These are phyloP conservation scores for Blastomyces emzantsi DNA, from an alignment of 2,329 filamentous ascomycete species.

Conservation along the genomic window DNA sequence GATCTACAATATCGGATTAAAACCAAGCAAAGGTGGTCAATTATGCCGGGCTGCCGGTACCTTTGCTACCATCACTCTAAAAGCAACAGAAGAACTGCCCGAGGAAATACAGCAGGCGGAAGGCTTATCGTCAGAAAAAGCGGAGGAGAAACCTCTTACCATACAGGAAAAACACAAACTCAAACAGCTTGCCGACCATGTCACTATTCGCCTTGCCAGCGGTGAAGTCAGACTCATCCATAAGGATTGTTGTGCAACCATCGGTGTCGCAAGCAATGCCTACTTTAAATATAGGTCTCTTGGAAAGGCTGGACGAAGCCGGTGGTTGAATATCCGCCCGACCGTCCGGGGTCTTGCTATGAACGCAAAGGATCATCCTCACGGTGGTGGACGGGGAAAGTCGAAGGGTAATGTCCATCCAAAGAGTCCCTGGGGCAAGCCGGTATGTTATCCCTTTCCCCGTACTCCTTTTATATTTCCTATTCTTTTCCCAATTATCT, in stretches of 20 bases:
- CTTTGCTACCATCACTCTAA: constrained; percentile 78
- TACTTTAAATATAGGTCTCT: constrained; percentile 84
- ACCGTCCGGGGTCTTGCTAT: constrained; percentile 97
- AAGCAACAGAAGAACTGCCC: constrained; percentile 46
- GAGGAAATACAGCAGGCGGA: constrained; percentile 15
- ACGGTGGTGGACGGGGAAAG: constrained; percentile 98
- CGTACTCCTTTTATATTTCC: constrained; percentile 2
- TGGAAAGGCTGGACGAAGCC: constrained; percentile 87
- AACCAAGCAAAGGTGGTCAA: constrained; percentile 63
- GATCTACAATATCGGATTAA: constrained; percentile 78
- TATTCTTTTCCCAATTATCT: constrained; percentile 2
- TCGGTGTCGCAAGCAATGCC: constrained; percentile 88
- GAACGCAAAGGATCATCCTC: constrained; percentile 98
- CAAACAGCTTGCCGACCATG: constrained; percentile 61
- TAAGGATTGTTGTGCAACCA: constrained; percentile 87
- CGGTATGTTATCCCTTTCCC: constrained; percentile 53
- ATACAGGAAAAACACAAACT: constrained; percentile 33
- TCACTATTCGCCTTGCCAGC: constrained; percentile 80
- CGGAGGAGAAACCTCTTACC: constrained; percentile 28
- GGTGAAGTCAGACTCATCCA: constrained; percentile 84
- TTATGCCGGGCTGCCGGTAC: constrained; percentile 95
- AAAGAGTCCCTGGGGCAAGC: constrained; percentile 91
- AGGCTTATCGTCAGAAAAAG: not conserved
- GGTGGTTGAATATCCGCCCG: constrained; percentile 89
- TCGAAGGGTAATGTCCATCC: constrained; percentile 97